phyloP scores from a whole-genome alignment of 2,329 filamentous ascomycete genomes.

The Magnaporthiopsis rhizophila region DNA sequence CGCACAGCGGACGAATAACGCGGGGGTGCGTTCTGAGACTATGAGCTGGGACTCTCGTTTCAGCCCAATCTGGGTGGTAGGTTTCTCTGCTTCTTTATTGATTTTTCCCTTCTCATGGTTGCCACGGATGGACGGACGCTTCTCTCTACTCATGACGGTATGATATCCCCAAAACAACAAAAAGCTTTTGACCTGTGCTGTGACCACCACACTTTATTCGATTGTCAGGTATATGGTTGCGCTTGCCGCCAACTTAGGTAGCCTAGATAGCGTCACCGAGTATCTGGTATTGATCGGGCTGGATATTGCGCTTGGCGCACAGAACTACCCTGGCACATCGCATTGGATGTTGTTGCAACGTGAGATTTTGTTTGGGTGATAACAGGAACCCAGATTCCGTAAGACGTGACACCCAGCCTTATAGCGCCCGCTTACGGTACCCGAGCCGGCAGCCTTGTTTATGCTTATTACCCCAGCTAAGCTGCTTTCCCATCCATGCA shows the following conservation, averaged over 20 bases:
- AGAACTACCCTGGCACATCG: neutral
- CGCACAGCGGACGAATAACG: neutral
- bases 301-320: neutral
- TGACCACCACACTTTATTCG: neutral
- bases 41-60: neutral
- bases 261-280: neutral
- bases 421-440: too few relatives aligned
- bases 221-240: neutral
- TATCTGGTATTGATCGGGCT: neutral
- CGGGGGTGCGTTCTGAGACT: neutral
- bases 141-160: constrained; percentile 17
- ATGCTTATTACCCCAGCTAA: too few relatives aligned
- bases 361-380: too few relatives aligned
- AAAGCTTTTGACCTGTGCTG: neutral
- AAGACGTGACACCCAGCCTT: too few relatives aligned
- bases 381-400: too few relatives aligned
- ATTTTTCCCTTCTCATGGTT: neutral
- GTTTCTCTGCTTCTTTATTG: too few relatives aligned
- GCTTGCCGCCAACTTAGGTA: neutral
- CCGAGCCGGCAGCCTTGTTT: too few relatives aligned
- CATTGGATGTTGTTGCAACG: too few relatives aligned
- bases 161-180: constrained; percentile 13
- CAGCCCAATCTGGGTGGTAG: constrained; percentile 1
- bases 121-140: neutral
- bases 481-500: too few relatives aligned